Conservation (phyloP, 2,329 filamentous ascomycete species). For the Penicillium palitans region DNA sequence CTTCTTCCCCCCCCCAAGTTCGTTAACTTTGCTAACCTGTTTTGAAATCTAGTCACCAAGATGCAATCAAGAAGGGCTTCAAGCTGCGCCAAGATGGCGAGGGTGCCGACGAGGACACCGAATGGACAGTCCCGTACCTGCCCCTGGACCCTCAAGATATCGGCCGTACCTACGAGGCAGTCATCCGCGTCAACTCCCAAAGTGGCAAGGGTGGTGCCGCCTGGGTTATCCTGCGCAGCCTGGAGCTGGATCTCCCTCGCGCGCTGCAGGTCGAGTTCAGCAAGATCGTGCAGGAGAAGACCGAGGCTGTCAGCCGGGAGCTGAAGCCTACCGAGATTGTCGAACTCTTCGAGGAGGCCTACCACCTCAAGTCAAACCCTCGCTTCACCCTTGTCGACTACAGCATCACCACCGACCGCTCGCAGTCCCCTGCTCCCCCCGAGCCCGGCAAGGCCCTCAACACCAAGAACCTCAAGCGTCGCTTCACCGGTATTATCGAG, state of each 20-base stretch:
- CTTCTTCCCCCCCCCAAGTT: not conserved
- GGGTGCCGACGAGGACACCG: slow-evolving; percentile 59
- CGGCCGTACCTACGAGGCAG: slow-evolving; percentile 93
- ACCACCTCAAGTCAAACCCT: slow-evolving; percentile 79
- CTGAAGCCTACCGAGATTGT: slow-evolving; percentile 81
- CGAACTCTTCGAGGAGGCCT: slow-evolving; percentile 81
- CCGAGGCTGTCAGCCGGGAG: slow-evolving; percentile 80
- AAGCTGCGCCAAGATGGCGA: slow-evolving; percentile 64
- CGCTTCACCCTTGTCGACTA: slow-evolving; percentile 89
- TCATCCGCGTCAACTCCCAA: slow-evolving; percentile 97
- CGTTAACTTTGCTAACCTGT: not conserved
- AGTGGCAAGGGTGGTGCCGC: slow-evolving; percentile 91
- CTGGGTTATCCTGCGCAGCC: slow-evolving; percentile 86
- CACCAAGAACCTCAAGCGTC: slow-evolving; percentile 73
- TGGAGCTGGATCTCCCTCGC: slow-evolving; percentile 88
- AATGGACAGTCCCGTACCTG: slow-evolving; percentile 87
- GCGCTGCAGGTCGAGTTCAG: slow-evolving; percentile 91
- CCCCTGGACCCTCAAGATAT: slow-evolving; percentile 92
- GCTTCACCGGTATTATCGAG: slow-evolving; percentile 81
- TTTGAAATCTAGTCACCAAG: slow-evolving; percentile 67
- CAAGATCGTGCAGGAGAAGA: slow-evolving; percentile 77
- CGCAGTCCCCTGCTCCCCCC: slow-evolving; percentile 68
- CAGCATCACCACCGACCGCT: slow-evolving; percentile 82
- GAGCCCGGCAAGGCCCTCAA: slow-evolving; percentile 70
- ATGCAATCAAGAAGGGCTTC: slow-evolving; percentile 89